These are phyloP conservation scores for Aspergillus sparsus DNA, from an alignment of 495 filamentous ascomycete genomes.

Conservation along the genomic window DNA sequence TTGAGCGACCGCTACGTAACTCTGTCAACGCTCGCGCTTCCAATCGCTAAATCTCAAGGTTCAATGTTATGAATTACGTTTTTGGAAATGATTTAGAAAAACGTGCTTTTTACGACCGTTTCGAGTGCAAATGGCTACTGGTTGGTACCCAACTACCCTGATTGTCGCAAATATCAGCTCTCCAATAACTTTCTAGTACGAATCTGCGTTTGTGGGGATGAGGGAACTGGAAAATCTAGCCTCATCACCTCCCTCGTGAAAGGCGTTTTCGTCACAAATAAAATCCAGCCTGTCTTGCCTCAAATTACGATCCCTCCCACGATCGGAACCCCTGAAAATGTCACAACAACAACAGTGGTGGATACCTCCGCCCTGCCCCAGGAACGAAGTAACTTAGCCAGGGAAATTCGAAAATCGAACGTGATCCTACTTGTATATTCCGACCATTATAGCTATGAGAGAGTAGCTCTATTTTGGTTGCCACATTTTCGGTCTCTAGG, in stretches of 20 bases:
- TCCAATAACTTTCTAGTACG: slow-evolving; percentile 61
- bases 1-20: neutral
- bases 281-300: slow-evolving; percentile 91
- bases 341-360: slow-evolving; percentile 92
- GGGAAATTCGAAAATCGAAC: slow-evolving; percentile 94
- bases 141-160: slow-evolving; percentile 21
- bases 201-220: slow-evolving; percentile 95
- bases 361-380: slow-evolving; percentile 95
- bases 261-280: slow-evolving; percentile 88
- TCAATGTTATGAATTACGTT: slow-evolving; percentile 1
- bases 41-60: neutral
- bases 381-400: slow-evolving; percentile 81
- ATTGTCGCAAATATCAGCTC: slow-evolving; percentile 12
- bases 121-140: slow-evolving; percentile 40
- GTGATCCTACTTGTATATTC: slow-evolving; percentile 97
- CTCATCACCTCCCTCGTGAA: slow-evolving; percentile 73
- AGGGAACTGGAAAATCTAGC: slow-evolving; percentile 63
- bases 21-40: neutral
- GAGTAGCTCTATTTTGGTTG: slow-evolving; percentile 96
- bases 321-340: slow-evolving; percentile 87
- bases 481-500: slow-evolving; percentile 95
- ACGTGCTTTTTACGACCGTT: slow-evolving; percentile 5
- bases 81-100: slow-evolving; percentile 21
- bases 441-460: slow-evolving; percentile 98
- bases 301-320: slow-evolving; percentile 90